These are phyloP conservation scores for Globisporangium cystogenes DNA, from an alignment of 352 stramenopile species.

Conservation along the genomic window DNA sequence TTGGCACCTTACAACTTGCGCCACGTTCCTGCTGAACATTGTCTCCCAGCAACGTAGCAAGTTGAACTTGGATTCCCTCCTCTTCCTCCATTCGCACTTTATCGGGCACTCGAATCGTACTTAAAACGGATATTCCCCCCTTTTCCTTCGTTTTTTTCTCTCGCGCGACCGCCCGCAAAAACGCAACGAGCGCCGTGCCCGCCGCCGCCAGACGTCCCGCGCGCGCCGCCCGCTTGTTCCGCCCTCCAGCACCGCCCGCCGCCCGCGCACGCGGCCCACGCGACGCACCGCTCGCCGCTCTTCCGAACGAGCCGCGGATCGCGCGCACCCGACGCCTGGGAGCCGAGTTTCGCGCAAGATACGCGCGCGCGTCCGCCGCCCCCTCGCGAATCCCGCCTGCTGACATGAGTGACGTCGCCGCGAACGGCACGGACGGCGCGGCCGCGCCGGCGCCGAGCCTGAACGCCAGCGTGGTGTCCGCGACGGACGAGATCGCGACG, in stretches of 20 bases:
- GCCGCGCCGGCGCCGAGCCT: slow-evolving; percentile 7
- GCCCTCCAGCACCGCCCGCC: not conserved
- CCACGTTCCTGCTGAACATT: too few relatives aligned
- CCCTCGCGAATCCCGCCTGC: not conserved
- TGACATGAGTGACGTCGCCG: not conserved
- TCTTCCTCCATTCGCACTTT: not conserved
- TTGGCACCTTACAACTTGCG: too few relatives aligned
- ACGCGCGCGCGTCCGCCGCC: not conserved
- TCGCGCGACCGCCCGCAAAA: not conserved
- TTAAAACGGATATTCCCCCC: not conserved
- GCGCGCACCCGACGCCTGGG: not conserved
- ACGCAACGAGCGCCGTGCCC: not conserved
- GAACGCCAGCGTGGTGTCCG: slow-evolving; percentile 7
- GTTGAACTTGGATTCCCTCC: not conserved
- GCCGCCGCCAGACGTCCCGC: not conserved
- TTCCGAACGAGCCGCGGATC: not conserved
- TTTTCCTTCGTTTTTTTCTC: not conserved
- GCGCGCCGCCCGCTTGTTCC: not conserved
- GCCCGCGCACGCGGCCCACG: not conserved
- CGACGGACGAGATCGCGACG: slow-evolving; percentile 24
- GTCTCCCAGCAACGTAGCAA: too few relatives aligned
- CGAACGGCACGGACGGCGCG: not conserved
- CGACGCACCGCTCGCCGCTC: not conserved
- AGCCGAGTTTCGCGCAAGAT: not conserved
- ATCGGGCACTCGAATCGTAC: not conserved